A percentile compares a stretch with the other conserved stretches of the same genome.
These are phyloP conservation scores for Nemania serpens DNA, from an alignment of 2,329 filamentous ascomycete genomes.

Conservation along the genomic window DNA sequence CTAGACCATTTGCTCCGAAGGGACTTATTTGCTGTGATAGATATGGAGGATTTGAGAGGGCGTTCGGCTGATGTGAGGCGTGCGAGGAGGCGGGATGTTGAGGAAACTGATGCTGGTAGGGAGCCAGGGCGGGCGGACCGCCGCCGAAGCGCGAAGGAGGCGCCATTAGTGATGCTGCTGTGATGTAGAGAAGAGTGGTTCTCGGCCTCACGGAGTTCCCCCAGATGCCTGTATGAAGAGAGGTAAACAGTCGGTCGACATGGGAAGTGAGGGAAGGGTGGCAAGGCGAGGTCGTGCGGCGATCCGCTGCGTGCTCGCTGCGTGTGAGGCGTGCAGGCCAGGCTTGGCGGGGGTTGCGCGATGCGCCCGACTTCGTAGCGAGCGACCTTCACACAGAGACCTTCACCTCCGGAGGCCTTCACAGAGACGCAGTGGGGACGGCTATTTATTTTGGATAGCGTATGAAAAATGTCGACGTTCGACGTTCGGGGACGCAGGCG, in stretches of 20 bases:
- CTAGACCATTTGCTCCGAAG: slow-evolving; percentile 66
- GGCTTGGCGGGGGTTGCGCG: slow-evolving; percentile 29
- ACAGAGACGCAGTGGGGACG: slow-evolving; percentile 4
- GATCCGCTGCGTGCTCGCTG: slow-evolving; percentile 7
- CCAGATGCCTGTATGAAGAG: slow-evolving; percentile 20
- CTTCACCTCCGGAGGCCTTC: slow-evolving; percentile 8
- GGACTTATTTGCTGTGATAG: slow-evolving; percentile 71
- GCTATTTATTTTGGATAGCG: background rate
- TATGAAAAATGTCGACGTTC: slow-evolving; percentile 7
- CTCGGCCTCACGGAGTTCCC: slow-evolving; percentile 26
- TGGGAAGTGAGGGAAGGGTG: slow-evolving; percentile 17
- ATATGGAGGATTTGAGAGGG: slow-evolving; percentile 73
- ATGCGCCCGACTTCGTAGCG: slow-evolving; percentile 30
- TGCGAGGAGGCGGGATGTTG: slow-evolving; percentile 58
- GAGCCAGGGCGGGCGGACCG: slow-evolving; percentile 51
- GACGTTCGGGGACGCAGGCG: background rate
- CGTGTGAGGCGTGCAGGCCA: slow-evolving; percentile 21
- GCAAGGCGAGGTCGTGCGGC: slow-evolving; percentile 14
- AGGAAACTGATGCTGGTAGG: slow-evolving; percentile 59
- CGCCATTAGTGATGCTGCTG: slow-evolving; percentile 39
- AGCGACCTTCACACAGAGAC: too few relatives aligned
- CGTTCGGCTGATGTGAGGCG: slow-evolving; percentile 51
- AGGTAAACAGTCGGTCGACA: slow-evolving; percentile 28
- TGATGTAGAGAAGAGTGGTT: background rate
- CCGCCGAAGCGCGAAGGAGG: slow-evolving; percentile 52